Base-by-base conservation (phyloP, 129 eudicot species). In the Oenanthe sinensis region DNA sequence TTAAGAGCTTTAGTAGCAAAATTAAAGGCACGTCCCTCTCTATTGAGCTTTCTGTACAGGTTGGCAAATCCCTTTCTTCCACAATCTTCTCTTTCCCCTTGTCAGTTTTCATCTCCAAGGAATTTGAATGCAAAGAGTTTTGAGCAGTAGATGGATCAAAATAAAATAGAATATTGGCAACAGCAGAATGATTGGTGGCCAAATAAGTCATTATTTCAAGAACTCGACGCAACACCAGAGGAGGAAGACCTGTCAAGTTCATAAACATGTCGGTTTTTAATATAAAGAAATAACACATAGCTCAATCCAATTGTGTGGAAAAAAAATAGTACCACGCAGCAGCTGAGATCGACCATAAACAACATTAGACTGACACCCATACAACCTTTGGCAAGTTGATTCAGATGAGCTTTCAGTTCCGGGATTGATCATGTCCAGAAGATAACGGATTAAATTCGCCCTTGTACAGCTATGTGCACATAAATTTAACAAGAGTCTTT, bases 291-390 rank as follows among this genome's bases (percentile, higher is more conserved):
- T 45, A 44, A 8, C 58, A 46, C 22, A n/a, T 4, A 74, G 39
- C 77, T 26, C 19, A 74, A 45, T 46, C 24, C 36, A 24, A 9
- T 30, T 3, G 10, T 24, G 42, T 55, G 28, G 36, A 36, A 67
- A 74, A 65, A 49, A 81, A 46, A 45, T 26, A 30, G 75, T 87
- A 92, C 97, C 97, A 79, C 89, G 88, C 77, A 90, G 83, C 63
- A 91, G 80, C 80, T 92, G 97, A 81, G 99, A 95, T 79, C 96
- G 94, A 12, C 94, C 92, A 85, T 92, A 92, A 80, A 92, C 96
- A 81, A 92, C 92, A 85, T 95, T 89, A 68, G 94, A 87, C 63
- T 88, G 97, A 82, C 97, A 95, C 63, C 99, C 99, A 86, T 88
- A 95, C 69, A 95, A 97, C 84, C 97, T 95, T 77, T 84, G 92